Base-by-base conservation (phyloP, 2,329 filamentous ascomycete genomes). In the Hypocrella siamensis region DNA sequence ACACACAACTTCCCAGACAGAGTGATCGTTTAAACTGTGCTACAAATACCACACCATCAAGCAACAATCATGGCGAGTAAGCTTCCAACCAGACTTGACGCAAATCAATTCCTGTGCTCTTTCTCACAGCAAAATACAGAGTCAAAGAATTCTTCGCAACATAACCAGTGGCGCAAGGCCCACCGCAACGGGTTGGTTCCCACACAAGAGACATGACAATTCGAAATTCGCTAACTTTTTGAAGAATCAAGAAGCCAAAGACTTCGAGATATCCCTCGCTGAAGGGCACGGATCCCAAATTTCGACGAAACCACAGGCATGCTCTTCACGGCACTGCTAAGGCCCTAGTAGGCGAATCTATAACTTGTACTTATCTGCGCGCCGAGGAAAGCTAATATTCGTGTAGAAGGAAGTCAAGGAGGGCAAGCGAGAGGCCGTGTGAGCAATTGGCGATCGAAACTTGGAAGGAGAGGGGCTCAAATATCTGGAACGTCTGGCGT, bases 81-180 rank as follows among this genome's bases (percentile, higher is more conserved):
- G n/a, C n/a, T n/a, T n/a, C n/a, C n/a, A n/a, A n/a, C n/a, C n/a
- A n/a, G n/a, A n/a, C n/a, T n/a, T n/a, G n/a, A n/a, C n/a, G n/a
- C n/a, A n/a, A n/a, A n/a, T n/a, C n/a, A n/a, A n/a, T n/a, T n/a
- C 7, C 4, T 26, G 3, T 26, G 25, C 25, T 26, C 25, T 12
- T n/a, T n/a, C 25, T 26, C 11, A 26, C 25, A 10, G 7, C 4
- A 3, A 7, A 11, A 10, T 31, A 36, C 60, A 94, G 86, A 96
- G 76, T 96, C 90, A 56, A 96, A 96, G 85, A 96, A 96, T 79
- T 92, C 84, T 70, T 94, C 88, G 57, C 88, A 96, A 75, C 85
- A 94, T 72, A 94, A 94, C 70, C 81, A 90, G 78, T 76, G 75
- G 63, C 81, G 81, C 73, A 98, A 98, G 82, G 86, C 85, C 69